Evolutionary conservation across 805 yeast species (phyloP), one percentile per base, ranked within the genome.

Genomic region (Lachancea sp.): DNA sequence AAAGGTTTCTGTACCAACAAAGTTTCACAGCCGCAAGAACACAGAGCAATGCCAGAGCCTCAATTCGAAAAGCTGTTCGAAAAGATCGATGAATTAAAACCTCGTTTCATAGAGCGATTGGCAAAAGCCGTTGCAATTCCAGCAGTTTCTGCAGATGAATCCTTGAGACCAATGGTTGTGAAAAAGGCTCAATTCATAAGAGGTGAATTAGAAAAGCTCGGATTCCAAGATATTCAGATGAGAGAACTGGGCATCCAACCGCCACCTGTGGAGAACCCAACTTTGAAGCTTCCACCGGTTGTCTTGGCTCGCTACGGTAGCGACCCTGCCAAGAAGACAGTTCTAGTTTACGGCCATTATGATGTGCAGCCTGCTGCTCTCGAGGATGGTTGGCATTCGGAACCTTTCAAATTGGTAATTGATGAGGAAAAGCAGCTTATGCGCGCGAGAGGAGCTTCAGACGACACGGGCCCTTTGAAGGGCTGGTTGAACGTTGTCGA

Each of bases 381-480:
- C 43, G 95, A 83, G 53, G 98, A 92, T 60, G 99, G 99, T 29
- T 92, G 99, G 99, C 70, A 72, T 55, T 76, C 92, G 31, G 96
- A 89, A 47, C 99, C 99, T 8, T 92, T 92, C 66, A 70, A 67
- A 41, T 68, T 92, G 56, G 72, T 75, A 46, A 67, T 70, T 36
- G 66, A 69, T 44, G 85, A 80, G 59, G 76, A 77, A 50, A 81
- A 77, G 48, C 82, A 71, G 37, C 72, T 82, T 48, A 70, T 92
- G 56, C 78, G 75, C 55, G 98, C 97, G 36, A 79, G 99, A 65
- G 99, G 99, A 32, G 70, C 96, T 16, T 84, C 97, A 30, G 99
- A 92, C 61, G 99, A 92, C 62, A 92, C 95, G 65, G 99, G 98
- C 23, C 99, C 99, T 26, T 94, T 92, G 33, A 71, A 89, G 53